Base-by-base conservation (phyloP, 768 basidiomycete species). In the Rhodosporidiobolus sp. region DNA sequence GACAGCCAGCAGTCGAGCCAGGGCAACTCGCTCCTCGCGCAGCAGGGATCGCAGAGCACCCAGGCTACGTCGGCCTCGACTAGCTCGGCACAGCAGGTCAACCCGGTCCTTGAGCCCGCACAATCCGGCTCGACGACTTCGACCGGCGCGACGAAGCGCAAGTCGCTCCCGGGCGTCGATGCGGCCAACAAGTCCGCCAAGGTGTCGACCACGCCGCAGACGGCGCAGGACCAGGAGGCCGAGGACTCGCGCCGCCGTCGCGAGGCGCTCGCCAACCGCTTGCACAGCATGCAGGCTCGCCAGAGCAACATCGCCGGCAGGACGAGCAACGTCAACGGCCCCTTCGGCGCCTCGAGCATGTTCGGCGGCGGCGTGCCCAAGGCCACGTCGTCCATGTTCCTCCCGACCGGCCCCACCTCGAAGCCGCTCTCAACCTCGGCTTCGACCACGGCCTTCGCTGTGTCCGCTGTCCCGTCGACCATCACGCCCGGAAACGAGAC, bases 121-220 rank as follows among this genome's bases (percentile, higher is more conserved):
- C 52, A 56, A 26, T 14, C 45, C 9, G 69, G 56, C n/a, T 0
- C 62, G 26, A 60, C 55, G 24, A 74, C 68, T 5, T 43, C 65
- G 16, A 49, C 64, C 0, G 69, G 74, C 8, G 74, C 61, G 14
- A 60, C 22, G 14, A 75, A 75, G 60, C 74, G 74, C 70, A 75
- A 75, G 64, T 72, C 70, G 35, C 59, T 69, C 49, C 5, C 43
- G 30, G 64, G 45, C 16, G 26, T 49, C 16, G 74, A 75, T 20
- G 43, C 38, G 4, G 53, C 70, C 34, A 66, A 58, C 74, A 75
- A 75, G 64, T 19, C 54, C 12, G 48, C 61, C 26, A 72, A 66
- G 60, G 11, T 57, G n/a, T 58, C 69, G 63, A 17, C 30, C n/a
- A 60, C n/a, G 26, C 48, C 60, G 35, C 54, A 48, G 50, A 67